Conservation (phyloP, 805 yeast species). For the Candida nitratophila region DNA sequence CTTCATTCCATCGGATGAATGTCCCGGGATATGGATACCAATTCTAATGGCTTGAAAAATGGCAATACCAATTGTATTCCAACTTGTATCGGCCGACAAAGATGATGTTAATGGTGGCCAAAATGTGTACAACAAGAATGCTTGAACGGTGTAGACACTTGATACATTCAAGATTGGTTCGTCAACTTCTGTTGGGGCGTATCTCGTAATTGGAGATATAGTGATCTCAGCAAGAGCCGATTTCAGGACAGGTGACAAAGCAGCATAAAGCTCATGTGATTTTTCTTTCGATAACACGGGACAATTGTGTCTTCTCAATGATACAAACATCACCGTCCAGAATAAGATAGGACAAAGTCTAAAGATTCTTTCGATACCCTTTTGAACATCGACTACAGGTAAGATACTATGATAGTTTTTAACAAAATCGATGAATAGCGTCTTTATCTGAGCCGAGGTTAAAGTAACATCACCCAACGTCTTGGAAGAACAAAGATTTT, state of each 20-base stretch:
- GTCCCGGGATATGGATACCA: slow-evolving; percentile 81
- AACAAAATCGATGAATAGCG: slow-evolving; percentile 63
- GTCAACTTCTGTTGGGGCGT: slow-evolving; percentile 69
- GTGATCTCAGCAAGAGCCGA: slow-evolving; percentile 80
- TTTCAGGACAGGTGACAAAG: slow-evolving; percentile 63
- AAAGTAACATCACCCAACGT: slow-evolving; percentile 63
- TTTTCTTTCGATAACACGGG: slow-evolving; percentile 15
- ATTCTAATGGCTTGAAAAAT: slow-evolving; percentile 87
- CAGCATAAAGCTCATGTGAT: slow-evolving; percentile 40
- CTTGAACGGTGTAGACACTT: slow-evolving; percentile 91
- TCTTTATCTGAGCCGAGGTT: slow-evolving; percentile 51
- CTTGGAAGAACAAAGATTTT: slow-evolving; percentile 55
- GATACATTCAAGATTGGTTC: slow-evolving; percentile 83
- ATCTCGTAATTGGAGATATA: slow-evolving; percentile 83
- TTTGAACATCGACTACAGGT: slow-evolving; percentile 77
- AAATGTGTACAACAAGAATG: slow-evolving; percentile 76
- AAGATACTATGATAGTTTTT: slow-evolving; percentile 75
- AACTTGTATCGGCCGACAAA: slow-evolving; percentile 88
- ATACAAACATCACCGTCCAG: slow-evolving; percentile 88
- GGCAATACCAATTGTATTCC: slow-evolving; percentile 94
- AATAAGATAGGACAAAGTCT: slow-evolving; percentile 80
- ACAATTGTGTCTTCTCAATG: slow-evolving; percentile 57
- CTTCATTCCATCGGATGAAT: slow-evolving; percentile 39
- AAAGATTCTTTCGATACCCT: slow-evolving; percentile 79
- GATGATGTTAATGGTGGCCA: slow-evolving; percentile 98